These are phyloP conservation scores for Hemileccinum hortonii DNA, from an alignment of 1,284 basidiomycete species.

Conservation along the genomic window DNA sequence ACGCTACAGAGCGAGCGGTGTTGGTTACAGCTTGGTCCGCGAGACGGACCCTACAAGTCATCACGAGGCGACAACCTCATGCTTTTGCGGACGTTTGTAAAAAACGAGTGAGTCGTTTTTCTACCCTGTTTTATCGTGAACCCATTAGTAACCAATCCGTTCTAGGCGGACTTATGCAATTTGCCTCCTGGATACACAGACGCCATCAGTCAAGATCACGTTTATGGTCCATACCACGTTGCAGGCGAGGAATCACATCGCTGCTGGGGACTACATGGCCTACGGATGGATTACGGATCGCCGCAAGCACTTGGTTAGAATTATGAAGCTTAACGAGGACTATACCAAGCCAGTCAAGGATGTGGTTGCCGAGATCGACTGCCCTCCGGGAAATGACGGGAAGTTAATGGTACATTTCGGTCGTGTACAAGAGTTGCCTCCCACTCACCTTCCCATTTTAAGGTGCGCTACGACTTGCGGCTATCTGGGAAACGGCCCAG, in stretches of 20 bases:
- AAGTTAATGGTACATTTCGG: conserved; percentile 22
- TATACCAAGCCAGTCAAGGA: conserved; percentile 24
- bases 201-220: conserved; percentile 28
- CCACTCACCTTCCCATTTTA: not conserved
- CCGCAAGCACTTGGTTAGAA: conserved; percentile 29
- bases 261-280: conserved; percentile 28
- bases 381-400: conserved; percentile 27
- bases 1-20: conserved; percentile 31
- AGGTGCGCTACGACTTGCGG: conserved; percentile 31
- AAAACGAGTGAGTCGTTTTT: conserved; percentile 23
- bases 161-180: conserved; percentile 27
- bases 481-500: conserved; percentile 28
- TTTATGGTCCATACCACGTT: conserved; percentile 26
- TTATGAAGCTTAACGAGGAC: conserved; percentile 30
- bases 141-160: not conserved
- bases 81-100: conserved; percentile 28
- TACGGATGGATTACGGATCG: conserved; percentile 34
- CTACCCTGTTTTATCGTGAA: not conserved
- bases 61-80: conserved; percentile 32
- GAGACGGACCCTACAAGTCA: conserved; percentile 31
- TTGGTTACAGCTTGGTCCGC: conserved; percentile 21
- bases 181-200: conserved; percentile 28
- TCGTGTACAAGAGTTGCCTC: not conserved
- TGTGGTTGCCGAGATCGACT: conserved; percentile 28
- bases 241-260: conserved; percentile 22